A percentile compares a stretch with the other conserved stretches of the same genome.
These are phyloP conservation scores for Coemansia sp. DNA, from an alignment of 192 early-diverging fungal species.

Conservation along the genomic window DNA sequence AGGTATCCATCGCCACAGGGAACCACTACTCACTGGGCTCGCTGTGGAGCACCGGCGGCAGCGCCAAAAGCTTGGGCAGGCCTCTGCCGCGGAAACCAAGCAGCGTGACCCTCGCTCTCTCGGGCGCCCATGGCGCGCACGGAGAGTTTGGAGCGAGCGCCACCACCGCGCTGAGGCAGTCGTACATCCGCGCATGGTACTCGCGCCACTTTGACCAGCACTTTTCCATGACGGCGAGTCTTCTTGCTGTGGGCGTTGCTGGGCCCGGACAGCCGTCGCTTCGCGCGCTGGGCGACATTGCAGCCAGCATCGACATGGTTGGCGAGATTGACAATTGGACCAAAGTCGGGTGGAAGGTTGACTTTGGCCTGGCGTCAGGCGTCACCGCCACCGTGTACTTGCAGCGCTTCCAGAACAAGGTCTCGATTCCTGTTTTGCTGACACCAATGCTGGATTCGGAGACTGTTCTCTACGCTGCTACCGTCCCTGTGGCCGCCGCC, in stretches of 20 bases:
- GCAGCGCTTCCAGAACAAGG: constrained; percentile 62
- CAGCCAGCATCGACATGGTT: constrained; percentile 6
- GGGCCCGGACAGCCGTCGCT: too few species aligned
- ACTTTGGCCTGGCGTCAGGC: constrained; percentile 58
- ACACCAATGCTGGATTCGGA: constrained; percentile 55
- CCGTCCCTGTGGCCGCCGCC: constrained; percentile 54
- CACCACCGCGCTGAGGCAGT: constrained; percentile 6
- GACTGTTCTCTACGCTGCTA: constrained; percentile 52
- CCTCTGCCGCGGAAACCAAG: constrained; percentile 7
- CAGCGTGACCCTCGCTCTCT: constrained; percentile 17
- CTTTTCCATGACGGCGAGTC: constrained; percentile 13
- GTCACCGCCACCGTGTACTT: constrained; percentile 59
- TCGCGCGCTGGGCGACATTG: constrained; percentile 7
- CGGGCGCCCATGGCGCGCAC: background rate
- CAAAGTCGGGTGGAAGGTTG: constrained; percentile 56
- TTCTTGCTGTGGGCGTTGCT: constrained; percentile 5
- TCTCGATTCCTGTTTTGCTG: constrained; percentile 63
- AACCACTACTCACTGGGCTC: constrained; percentile 36
- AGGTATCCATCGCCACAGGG: constrained; percentile 74
- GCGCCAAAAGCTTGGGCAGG: background rate
- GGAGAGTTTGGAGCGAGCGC: constrained; percentile 9
- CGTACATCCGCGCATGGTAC: constrained; percentile 15
- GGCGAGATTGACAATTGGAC: constrained; percentile 30
- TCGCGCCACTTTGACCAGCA: constrained; percentile 19
- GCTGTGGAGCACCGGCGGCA: constrained; percentile 1